Percentiles rank a stretch among this genome's conserved stretches.
phyloP scores from a whole-genome alignment of 306 rosid genomes.

The Biancaea sappan region DNA sequence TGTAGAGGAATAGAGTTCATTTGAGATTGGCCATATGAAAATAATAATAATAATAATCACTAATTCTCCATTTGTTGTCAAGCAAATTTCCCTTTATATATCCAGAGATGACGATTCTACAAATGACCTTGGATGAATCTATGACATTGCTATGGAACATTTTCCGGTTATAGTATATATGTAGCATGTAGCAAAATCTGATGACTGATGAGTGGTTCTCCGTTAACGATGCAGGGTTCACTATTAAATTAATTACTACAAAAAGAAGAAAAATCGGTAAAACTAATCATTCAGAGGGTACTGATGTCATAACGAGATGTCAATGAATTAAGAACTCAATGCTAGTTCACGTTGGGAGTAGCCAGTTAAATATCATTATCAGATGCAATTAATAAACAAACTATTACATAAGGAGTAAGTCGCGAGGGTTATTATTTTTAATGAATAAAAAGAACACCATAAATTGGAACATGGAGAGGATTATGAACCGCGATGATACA shows the following conservation, averaged over 20 bases:
- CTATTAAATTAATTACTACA: not conserved
- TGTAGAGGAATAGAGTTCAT: not conserved
- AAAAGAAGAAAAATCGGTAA: not conserved
- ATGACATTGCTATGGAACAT: not conserved
- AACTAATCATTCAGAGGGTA: not conserved
- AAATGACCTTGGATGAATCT: not conserved
- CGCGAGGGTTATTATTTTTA: not conserved
- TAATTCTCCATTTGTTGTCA: not conserved
- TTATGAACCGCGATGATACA: not conserved
- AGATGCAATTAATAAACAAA: not conserved
- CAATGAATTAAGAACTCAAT: not conserved
- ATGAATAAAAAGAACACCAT: not conserved
- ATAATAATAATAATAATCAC: not conserved
- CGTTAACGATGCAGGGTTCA: not conserved
- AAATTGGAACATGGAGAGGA: not conserved
- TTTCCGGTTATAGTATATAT: not conserved
- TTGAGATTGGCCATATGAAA: not conserved
- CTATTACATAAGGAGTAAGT: too few species aligned
- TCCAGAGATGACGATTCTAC: not conserved
- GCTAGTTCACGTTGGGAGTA: not conserved
- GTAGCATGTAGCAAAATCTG: not conserved
- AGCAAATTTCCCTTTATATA: not conserved
- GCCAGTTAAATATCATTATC: not conserved
- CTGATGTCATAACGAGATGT: not conserved
- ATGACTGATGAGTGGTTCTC: not conserved